Base-by-base conservation (phyloP, 1,284 basidiomycete species). In the Anthracocystis panici-leucophaei region DNA sequence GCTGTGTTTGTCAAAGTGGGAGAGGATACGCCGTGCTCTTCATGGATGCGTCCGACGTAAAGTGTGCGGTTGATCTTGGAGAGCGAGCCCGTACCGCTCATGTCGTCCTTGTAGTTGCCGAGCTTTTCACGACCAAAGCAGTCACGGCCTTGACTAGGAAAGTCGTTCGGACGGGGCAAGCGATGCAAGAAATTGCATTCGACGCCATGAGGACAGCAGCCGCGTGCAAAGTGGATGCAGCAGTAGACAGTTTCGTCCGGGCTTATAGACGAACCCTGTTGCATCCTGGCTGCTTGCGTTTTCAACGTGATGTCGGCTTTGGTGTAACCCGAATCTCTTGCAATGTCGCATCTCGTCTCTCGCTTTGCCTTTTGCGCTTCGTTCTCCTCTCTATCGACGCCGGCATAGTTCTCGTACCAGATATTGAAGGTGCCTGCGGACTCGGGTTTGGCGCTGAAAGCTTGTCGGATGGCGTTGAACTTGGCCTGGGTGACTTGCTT, bases 321-420 rank as follows among this genome's bases (percentile, higher is more conserved):
- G 0, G 96, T 99, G 74, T 97, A 92, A 18, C 96, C 97, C 0
- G 91, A 89, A 86, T 99, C 97, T 59, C 89, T 89, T 79, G 92
- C 91, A 85, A 99, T 91, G 83, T 92, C 90, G 86, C 95, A 97
- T 62, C 95, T 90, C 12, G 93, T 93, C 85, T 94, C 91, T 1
- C 93, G 92, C 86, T 97, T 95, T 53, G 90, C 91, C 90, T 97
- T 97, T 86, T 94, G 72, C 7, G 68, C 65, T 29, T 66, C 61
- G 16, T 70, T 71, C 38, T 79, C 75, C 27, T 71, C 95, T 92
- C 40, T 46, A 29, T 75, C 76, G 29, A 64, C 78, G 33, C 85
- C 77, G n/a, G 95, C 94, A 93, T 95, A 98, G 87, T 98, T 98
- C 87, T 98, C 97, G 87, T 98, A 98, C 96, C 96, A 98, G 65